These are phyloP conservation scores for Maudiozyma barnettii DNA, from an alignment of 805 yeast species.

Conservation along the genomic window DNA sequence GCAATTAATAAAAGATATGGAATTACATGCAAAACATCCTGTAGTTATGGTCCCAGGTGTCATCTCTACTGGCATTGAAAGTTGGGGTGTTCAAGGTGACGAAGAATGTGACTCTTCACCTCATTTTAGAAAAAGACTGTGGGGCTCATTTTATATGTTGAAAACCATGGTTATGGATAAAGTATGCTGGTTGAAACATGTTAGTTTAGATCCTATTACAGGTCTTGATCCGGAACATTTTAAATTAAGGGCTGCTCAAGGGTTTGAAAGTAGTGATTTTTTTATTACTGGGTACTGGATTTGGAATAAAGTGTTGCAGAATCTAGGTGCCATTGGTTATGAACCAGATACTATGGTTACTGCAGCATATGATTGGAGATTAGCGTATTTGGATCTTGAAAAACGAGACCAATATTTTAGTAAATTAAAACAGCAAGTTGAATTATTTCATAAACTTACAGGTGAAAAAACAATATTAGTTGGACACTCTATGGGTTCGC, in stretches of 20 bases:
- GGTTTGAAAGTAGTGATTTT: slow-evolving; percentile 94
- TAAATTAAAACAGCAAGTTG: slow-evolving; percentile 65
- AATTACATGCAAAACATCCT: slow-evolving; percentile 53
- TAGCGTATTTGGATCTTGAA: slow-evolving; percentile 82
- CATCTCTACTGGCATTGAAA: slow-evolving; percentile 86
- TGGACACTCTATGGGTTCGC: slow-evolving; percentile 97
- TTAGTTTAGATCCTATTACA: slow-evolving; percentile 80
- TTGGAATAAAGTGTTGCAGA: slow-evolving; percentile 94
- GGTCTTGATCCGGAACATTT: slow-evolving; percentile 87
- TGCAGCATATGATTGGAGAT: slow-evolving; percentile 95
- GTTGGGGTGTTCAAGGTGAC: slow-evolving; percentile 76
- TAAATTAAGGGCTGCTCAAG: slow-evolving; percentile 82
- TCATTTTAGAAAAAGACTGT: slow-evolving; percentile 82
- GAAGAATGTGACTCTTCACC: slow-evolving; percentile 73
- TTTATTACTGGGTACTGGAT: slow-evolving; percentile 98
- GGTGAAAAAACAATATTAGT: slow-evolving; percentile 65
- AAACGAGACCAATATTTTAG: slow-evolving; percentile 78
- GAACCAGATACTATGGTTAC: slow-evolving; percentile 84
- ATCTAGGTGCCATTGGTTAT: slow-evolving; percentile 87
- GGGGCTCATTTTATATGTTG: slow-evolving; percentile 97
- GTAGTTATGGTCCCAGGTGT: slow-evolving; percentile 95
- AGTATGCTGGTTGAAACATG: slow-evolving; percentile 85
- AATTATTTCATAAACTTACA: slow-evolving; percentile 40
- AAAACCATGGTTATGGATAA: slow-evolving; percentile 87
- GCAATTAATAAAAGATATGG: slow-evolving; percentile 42